These are phyloP conservation scores for Lipomyces oligophaga DNA, from an alignment of 805 yeast genomes.

Conservation along the genomic window DNA sequence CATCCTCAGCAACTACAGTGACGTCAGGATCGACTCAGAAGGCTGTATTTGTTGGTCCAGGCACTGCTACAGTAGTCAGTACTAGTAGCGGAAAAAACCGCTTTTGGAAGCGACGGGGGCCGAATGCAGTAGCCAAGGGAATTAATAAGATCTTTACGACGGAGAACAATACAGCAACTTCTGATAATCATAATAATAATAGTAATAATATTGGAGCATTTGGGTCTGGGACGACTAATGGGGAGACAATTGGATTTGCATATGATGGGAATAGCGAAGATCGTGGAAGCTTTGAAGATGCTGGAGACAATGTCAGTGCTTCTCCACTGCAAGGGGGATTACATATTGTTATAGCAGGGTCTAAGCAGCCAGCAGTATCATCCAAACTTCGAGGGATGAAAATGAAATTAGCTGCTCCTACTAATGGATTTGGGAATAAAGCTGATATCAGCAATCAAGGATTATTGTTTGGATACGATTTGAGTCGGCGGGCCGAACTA, in stretches of 20 bases:
- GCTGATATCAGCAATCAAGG: not conserved
- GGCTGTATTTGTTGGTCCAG: not conserved
- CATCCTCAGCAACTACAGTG: too few relatives aligned
- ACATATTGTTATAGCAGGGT: slow-evolving; percentile 23
- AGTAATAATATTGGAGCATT: too few relatives aligned
- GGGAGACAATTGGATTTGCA: not conserved
- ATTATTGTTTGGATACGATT: slow-evolving; percentile 44
- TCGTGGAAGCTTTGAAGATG: not conserved
- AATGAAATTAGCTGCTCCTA: not conserved
- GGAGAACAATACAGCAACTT: slow-evolving; percentile 19
- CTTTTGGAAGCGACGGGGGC: slow-evolving; percentile 39
- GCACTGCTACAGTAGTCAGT: slow-evolving; percentile 3
- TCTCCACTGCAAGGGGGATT: slow-evolving; percentile 9
- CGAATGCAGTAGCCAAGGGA: slow-evolving; percentile 38
- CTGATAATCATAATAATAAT: too few relatives aligned
- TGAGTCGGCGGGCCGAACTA: slow-evolving; percentile 57
- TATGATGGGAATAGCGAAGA: not conserved
- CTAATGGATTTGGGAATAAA: not conserved
- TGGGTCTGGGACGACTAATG: not conserved
- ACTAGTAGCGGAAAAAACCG: slow-evolving; percentile 11
- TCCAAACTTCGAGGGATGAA: slow-evolving; percentile 17
- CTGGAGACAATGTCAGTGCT: not conserved
- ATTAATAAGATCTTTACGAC: slow-evolving; percentile 36
- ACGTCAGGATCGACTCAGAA: not conserved
- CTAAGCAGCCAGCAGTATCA: slow-evolving; percentile 19